Evolutionary conservation across 768 basidiomycete genomes (phyloP), one percentile per base, ranked within the genome.

Genomic region (Kwoniella pini): DNA sequence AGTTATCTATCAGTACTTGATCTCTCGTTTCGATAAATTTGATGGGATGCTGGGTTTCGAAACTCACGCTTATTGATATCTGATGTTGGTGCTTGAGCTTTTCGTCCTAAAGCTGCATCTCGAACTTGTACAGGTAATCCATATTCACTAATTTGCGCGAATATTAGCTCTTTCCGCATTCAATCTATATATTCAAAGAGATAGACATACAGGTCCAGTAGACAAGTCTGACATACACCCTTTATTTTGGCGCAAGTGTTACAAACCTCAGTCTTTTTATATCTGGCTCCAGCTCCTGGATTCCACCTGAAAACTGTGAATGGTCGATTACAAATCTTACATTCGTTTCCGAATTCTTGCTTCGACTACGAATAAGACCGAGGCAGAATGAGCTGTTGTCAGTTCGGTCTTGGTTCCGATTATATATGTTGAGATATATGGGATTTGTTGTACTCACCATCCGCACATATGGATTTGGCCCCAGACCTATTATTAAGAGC

Each of bases 291-390:
- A 2, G 87, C 63, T 44, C 96, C 96, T 1, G 96, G 94, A 74
- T 97, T 95, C 96, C 96, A 99, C 39, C 92, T 88, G 81, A 99
- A 99, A 69, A 97, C 89, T 48, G 91, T 95, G 80, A 94, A 95
- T 1, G 91, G 96, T 22, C 96, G 85, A 2, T 93, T 92, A 75
- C 96, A 99, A 54, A 95, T 95, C 60, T 97, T 97, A 80, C 96
- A 99, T 54, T 92, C 92, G 26, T 89, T 84, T 3, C 93, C 96
- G 64, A 89, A 95, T 74, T 93, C 89, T 84, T 98, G 96, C 80
- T 97, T 98, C 5, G 91, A 91, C 95, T 97, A 39, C 27, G 27
- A 31, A 42, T 5, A 46, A 15, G 53, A 40, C 56, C 31, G 38
- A 46, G 28, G 19, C 51, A 36, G 40, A 36, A 36, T 26, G 2